Percentiles rank a stretch among this genome's conserved stretches.
These are phyloP conservation scores for Tetracentron sinense DNA, from an alignment of 164 flowering plant genomes.

Conservation along the genomic window DNA sequence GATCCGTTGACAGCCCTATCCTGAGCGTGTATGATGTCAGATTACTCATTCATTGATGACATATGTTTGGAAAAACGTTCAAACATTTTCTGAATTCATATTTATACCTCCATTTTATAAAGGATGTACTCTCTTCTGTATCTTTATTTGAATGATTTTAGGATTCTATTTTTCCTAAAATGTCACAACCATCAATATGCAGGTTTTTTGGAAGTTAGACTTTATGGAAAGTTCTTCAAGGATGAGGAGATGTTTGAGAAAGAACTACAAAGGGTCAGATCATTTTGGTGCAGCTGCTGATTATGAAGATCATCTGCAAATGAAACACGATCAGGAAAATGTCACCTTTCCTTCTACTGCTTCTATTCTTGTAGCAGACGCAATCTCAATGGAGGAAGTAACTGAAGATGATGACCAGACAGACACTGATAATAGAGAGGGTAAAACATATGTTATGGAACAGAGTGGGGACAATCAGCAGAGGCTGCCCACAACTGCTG, in stretches of 20 bases:
- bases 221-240: conserved; percentile 86
- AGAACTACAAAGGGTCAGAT: conserved; percentile 75
- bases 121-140: not conserved
- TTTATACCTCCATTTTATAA: not conserved
- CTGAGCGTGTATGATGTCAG: conserved; percentile 51
- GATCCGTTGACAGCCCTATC: no score
- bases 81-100: not conserved
- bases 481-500: conserved; percentile 33
- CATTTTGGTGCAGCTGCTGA: conserved; percentile 93
- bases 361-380: conserved; percentile 75
- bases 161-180: not conserved
- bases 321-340: conserved; percentile 33
- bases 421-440: conserved; percentile 43
- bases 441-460: conserved; percentile 27
- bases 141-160: not conserved
- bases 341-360: conserved; percentile 52
- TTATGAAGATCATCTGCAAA: conserved; percentile 52
- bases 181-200: conserved; percentile 8
- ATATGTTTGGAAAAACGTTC: not conserved
- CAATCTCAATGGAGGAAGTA: conserved; percentile 57
- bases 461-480: conserved; percentile 35
- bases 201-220: conserved; percentile 97
- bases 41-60: conserved; percentile 1
- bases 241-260: conserved; percentile 80
- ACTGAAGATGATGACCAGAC: conserved; percentile 70